Base-by-base conservation (phyloP, 805 yeast species). In the Jamesozyma jinghongensis region DNA sequence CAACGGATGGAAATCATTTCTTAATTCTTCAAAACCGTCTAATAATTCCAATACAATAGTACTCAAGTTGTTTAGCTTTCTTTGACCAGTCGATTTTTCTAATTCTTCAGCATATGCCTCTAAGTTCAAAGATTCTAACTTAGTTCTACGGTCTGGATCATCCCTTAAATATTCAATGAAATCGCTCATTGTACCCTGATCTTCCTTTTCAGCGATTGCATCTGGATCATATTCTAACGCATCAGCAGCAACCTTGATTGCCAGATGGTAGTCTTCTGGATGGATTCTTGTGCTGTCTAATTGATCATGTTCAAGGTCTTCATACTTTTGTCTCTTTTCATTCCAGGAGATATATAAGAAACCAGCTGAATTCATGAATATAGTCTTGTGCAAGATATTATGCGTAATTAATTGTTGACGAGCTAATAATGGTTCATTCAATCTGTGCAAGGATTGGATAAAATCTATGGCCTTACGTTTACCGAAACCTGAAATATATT, bases 181-280 rank as follows among this genome's bases (percentile, higher is more conserved):
- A 34, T 61, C 65, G 44, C 64, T 59, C 65, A 61, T 61, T 1
- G 62, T 47, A 38, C 70, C 73, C 38, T 58, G 63, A 18, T 58
- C 62, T 45, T 62, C 65, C 44, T 61, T 61, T 42, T 81, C 88
- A 2, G 79, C 81, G 54, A 85, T 70, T 49, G 87, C 95, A 61
- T 90, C 97, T 54, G 94, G 98, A 53, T 87, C 96, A 48, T 88
- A 73, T 59, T 90, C 98, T 49, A 92, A 71, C 2, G 98, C 97
- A 68, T 92, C 98, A 1, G 95, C 92, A 6, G 97, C 97, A 88
- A 92, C 92, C 61, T 92, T 92, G 38, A 92, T 77, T 3, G 97
- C 97, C 51, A 92, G 71, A 48, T 85, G 95, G 60, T 92, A 92
- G 65, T 92, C 99, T 63, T 92, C 97, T 6, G 97, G 97, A 54